Percentiles rank a stretch among this genome's conserved stretches.
Conservation (phyloP, 495 filamentous ascomycete genomes). For the Aspergillus hancockii region DNA sequence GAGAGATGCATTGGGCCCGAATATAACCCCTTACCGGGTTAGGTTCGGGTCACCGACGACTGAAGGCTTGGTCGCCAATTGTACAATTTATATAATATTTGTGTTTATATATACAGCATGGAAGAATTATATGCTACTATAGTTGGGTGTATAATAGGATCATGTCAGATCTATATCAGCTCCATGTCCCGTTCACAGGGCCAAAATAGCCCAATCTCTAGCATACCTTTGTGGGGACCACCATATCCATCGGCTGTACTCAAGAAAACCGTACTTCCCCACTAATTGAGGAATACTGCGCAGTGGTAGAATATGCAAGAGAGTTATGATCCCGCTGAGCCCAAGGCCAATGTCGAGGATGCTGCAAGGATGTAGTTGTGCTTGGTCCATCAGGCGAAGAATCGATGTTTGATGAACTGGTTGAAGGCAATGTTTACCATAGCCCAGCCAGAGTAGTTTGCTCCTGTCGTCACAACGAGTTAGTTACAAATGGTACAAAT, state of each 20-base stretch:
- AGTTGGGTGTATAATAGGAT: no score
- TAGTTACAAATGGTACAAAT: background rate
- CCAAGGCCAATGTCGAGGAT: slow-evolving; percentile 33
- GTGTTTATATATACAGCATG: no score
- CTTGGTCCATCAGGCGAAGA: slow-evolving; percentile 35
- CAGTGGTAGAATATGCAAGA: slow-evolving; percentile 36
- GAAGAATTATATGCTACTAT: no score
- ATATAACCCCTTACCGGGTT: no score
- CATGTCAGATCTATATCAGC: slow-evolving; percentile 3
- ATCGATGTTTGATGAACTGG: slow-evolving; percentile 36
- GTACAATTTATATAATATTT: no score
- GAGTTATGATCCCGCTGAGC: slow-evolving; percentile 28
- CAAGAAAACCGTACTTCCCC: slow-evolving; percentile 46
- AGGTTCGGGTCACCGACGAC: no score
- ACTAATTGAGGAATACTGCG: slow-evolving; percentile 37
- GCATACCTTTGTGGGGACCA: slow-evolving; percentile 42
- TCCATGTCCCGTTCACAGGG: slow-evolving; percentile 46
- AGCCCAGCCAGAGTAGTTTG: slow-evolving; percentile 51
- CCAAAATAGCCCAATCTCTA: slow-evolving; percentile 47
- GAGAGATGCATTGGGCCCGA: no score
- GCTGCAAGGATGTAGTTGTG: slow-evolving; percentile 29
- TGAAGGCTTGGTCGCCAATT: no score
- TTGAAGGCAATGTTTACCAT: slow-evolving; percentile 50
- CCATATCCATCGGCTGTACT: slow-evolving; percentile 48
- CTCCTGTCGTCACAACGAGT: slow-evolving; percentile 38